These are phyloP conservation scores for Claviceps lovelessii DNA, from an alignment of 2,329 filamentous ascomycete genomes.

Conservation along the genomic window DNA sequence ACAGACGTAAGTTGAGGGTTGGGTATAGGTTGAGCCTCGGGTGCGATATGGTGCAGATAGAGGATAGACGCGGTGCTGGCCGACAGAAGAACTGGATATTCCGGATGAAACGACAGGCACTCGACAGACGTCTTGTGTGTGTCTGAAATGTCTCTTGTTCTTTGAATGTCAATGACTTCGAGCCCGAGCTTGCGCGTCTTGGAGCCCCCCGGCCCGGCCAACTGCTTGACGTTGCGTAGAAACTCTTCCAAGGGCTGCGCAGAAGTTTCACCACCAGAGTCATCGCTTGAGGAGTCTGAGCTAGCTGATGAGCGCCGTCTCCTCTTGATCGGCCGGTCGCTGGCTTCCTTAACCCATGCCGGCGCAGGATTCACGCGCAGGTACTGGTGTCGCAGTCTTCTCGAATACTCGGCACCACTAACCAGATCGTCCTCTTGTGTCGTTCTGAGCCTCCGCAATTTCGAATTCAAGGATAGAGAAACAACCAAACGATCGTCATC, in stretches of 20 bases:
- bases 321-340: conserved; percentile 35
- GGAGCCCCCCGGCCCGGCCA: conserved; percentile 39
- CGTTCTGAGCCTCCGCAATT: conserved; percentile 68
- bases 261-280: conserved; percentile 46
- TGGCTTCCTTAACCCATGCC: conserved; percentile 41
- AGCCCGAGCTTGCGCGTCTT: conserved; percentile 64
- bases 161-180: conserved; percentile 80
- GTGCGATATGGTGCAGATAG: conserved; percentile 78
- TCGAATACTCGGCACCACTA: conserved; percentile 71
- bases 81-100: conserved; percentile 76
- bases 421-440: conserved; percentile 76
- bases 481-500: conserved; percentile 81
- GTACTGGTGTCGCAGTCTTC: conserved; percentile 66
- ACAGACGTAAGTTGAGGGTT: conserved; percentile 86
- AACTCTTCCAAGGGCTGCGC: conserved; percentile 66
- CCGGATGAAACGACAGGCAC: conserved; percentile 78
- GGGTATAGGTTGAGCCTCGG: conserved; percentile 57
- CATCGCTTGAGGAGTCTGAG: conserved; percentile 35
- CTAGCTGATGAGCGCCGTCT: conserved; percentile 37
- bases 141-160: conserved; percentile 71
- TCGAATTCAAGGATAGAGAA: conserved; percentile 57
- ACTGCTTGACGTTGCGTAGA: conserved; percentile 56
- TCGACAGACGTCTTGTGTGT: conserved; percentile 66
- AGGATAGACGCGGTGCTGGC: conserved; percentile 75
- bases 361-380: conserved; percentile 45